Conservation (phyloP, 2,329 filamentous ascomycete genomes). For the Blastomyces emzantsi region DNA sequence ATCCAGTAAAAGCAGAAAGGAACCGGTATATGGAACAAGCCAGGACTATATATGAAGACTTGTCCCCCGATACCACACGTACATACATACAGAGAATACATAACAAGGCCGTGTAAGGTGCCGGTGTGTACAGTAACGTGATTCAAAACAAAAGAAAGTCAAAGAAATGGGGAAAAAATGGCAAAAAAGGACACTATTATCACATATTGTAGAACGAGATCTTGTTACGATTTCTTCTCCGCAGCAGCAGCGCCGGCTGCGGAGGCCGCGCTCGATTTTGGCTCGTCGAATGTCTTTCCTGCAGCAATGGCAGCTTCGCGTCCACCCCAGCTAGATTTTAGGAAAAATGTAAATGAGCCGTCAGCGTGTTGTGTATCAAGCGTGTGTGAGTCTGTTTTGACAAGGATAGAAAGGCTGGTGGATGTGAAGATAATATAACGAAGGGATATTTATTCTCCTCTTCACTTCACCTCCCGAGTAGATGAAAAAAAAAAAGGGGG, state of each 20-base stretch:
- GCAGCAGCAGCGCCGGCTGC: slow-evolving; percentile 19
- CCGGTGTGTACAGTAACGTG: too few relatives aligned
- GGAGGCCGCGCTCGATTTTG: slow-evolving; percentile 21
- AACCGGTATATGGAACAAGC: not conserved
- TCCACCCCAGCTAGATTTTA: slow-evolving; percentile 32
- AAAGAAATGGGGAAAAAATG: slow-evolving; percentile 2
- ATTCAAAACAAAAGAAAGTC: not conserved
- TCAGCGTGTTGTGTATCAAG: not conserved
- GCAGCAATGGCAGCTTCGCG: slow-evolving; percentile 33
- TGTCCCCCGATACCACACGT: not conserved
- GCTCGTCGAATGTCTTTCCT: slow-evolving; percentile 11
- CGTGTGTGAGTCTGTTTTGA: not conserved
- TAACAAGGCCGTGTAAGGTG: not conserved
- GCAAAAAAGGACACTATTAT: not conserved
- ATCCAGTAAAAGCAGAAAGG: not conserved
- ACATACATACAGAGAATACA: slow-evolving; percentile 13
- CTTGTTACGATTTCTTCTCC: slow-evolving; percentile 1
- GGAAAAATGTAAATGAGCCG: not conserved
- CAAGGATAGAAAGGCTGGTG: not conserved
- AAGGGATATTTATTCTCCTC: too few relatives aligned
- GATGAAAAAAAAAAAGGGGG: too few relatives aligned
- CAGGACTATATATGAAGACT: not conserved
- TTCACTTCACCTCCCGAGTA: too few relatives aligned
- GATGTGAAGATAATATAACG: too few relatives aligned
- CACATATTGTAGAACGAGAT: not conserved